These are phyloP conservation scores for Sarocladium kiliense DNA, from an alignment of 2,329 filamentous ascomycete species.

Conservation along the genomic window DNA sequence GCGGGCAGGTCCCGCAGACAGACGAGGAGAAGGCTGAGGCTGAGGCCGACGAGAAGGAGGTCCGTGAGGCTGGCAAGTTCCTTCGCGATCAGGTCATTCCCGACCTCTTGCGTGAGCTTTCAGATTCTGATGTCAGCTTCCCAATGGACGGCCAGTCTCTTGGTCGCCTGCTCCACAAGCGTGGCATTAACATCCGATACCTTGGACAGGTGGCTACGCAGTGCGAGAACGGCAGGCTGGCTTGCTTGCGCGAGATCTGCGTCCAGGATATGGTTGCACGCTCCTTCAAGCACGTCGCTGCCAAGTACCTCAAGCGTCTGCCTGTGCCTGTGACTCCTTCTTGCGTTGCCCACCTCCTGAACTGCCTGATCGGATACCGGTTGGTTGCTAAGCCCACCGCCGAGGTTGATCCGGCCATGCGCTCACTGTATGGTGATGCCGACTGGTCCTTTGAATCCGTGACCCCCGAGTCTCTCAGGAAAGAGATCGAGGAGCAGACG, in stretches of 20 bases:
- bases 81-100: constrained; percentile 75
- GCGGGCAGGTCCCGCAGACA: constrained; percentile 83
- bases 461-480: constrained; percentile 66
- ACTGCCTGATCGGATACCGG: constrained; percentile 78
- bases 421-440: constrained; percentile 71
- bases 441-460: constrained; percentile 77
- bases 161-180: constrained; percentile 84
- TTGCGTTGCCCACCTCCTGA: constrained; percentile 81
- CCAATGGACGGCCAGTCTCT: constrained; percentile 97
- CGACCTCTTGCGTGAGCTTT: constrained; percentile 79
- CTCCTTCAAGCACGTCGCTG: constrained; percentile 88
- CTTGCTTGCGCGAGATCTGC: constrained; percentile 71
- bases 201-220: constrained; percentile 77
- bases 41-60: constrained; percentile 79
- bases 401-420: constrained; percentile 70
- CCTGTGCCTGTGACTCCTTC: constrained; percentile 75
- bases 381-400: constrained; percentile 74
- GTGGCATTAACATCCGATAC: constrained; percentile 95
- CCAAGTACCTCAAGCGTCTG: constrained; percentile 72
- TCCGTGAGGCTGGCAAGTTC: constrained; percentile 76
- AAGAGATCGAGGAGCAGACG: constrained; percentile 68
- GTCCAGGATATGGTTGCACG: constrained; percentile 93
- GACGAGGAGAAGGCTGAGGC: constrained; percentile 83
- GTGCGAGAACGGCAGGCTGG: constrained; percentile 61
- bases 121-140: constrained; percentile 90